These are phyloP conservation scores for Claviceps lovelessii DNA, from an alignment of 2,329 filamentous ascomycete genomes.

Conservation along the genomic window DNA sequence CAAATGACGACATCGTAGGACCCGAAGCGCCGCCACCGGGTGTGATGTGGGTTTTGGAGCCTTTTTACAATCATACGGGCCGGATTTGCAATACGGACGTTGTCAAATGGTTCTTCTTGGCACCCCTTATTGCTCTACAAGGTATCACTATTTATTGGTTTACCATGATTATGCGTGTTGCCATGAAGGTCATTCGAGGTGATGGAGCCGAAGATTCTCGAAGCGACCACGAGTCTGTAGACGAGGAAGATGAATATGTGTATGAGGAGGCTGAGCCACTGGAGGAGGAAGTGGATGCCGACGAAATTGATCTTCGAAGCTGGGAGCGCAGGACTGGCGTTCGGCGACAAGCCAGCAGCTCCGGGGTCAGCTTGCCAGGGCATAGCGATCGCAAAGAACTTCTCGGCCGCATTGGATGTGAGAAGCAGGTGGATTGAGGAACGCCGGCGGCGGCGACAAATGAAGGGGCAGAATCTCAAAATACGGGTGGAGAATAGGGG, in stretches of 20 bases:
- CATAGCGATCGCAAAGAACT: conserved; percentile 69
- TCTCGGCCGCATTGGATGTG: conserved; percentile 68
- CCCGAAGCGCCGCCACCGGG: conserved; percentile 36
- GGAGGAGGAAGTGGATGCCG: conserved; percentile 64
- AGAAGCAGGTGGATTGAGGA: conserved; percentile 49
- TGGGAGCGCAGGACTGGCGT: conserved; percentile 44
- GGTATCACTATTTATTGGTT: conserved; percentile 79
- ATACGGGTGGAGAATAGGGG: no score
- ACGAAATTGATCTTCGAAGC: conserved; percentile 51
- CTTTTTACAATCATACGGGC: conserved; percentile 57
- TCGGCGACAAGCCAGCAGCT: conserved; percentile 38
- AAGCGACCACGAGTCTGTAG: conserved; percentile 62
- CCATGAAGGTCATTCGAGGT: conserved; percentile 63
- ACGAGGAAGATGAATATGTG: conserved; percentile 37
- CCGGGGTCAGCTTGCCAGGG: conserved; percentile 51
- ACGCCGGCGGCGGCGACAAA: not conserved
- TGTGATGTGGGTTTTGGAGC: conserved; percentile 53
- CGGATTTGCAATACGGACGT: conserved; percentile 67
- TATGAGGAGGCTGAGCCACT: conserved; percentile 43
- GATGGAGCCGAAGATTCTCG: conserved; percentile 69
- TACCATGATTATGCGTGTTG: conserved; percentile 71
- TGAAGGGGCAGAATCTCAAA: no score
- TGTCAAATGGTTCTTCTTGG: conserved; percentile 64
- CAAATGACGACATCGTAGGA: conserved; percentile 38
- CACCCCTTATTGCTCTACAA: conserved; percentile 63